phyloP scores from a whole-genome alignment of 2,329 filamentous ascomycete genomes.

The Paraconiothyrium brasiliense region DNA sequence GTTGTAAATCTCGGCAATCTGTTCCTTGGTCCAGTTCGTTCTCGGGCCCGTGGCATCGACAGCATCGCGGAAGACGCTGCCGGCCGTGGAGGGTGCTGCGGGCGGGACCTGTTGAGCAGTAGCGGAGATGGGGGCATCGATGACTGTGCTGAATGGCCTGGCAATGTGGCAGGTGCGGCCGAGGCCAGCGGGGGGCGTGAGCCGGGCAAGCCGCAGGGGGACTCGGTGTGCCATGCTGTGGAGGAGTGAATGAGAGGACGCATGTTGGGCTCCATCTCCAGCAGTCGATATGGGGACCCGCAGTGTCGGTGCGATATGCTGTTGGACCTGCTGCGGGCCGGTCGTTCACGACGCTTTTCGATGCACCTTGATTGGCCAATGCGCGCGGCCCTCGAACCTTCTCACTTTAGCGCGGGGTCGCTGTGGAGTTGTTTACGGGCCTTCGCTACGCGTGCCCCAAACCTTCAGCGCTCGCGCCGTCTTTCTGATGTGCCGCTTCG shows the following conservation, averaged over 20 bases:
- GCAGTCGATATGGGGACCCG: constrained; percentile 8
- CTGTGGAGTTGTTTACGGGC: constrained; percentile 12
- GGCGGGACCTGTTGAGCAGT: constrained; percentile 32
- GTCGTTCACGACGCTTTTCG: not conserved
- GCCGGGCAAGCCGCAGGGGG: constrained; percentile 21
- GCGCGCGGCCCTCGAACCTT: constrained; percentile 10
- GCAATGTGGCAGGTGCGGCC: constrained; percentile 9
- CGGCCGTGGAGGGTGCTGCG: constrained; percentile 14
- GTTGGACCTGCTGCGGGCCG: constrained; percentile 1
- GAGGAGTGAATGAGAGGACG: constrained; percentile 2
- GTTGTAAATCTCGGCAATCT: constrained; percentile 84
- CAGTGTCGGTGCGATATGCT: constrained; percentile 6
- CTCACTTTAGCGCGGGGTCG: constrained; percentile 13
- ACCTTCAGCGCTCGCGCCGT: not conserved
- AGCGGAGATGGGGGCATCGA: constrained; percentile 40
- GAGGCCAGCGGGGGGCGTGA: constrained; percentile 8
- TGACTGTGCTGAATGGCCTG: constrained; percentile 45
- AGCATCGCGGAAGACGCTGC: constrained; percentile 55
- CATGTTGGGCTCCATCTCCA: constrained; percentile 9
- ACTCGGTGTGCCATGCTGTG: constrained; percentile 19
- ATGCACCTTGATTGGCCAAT: constrained; percentile 15
- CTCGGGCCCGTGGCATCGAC: constrained; percentile 69
- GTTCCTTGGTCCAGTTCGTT: constrained; percentile 81
- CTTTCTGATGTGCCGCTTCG: constrained; percentile 47
- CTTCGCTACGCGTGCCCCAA: constrained; percentile 15